phyloP scores from a whole-genome alignment of 2,329 filamentous ascomycete species.

The Juglanconis juglandina region DNA sequence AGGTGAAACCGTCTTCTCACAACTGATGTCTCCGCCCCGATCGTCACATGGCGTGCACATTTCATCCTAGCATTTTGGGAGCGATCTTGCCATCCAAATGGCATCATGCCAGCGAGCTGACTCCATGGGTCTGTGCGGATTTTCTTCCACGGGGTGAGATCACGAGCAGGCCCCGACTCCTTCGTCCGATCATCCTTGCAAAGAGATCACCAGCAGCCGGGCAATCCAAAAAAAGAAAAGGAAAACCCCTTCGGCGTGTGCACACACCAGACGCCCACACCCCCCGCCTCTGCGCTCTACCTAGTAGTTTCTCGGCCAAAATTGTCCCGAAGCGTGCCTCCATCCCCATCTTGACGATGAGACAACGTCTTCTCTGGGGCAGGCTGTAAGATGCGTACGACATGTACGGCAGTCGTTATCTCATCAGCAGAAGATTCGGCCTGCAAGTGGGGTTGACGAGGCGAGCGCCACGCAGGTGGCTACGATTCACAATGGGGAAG shows the following conservation, averaged over 20 bases:
- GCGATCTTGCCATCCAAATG: background rate
- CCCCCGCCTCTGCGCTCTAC: background rate
- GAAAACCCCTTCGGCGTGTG: too few species aligned
- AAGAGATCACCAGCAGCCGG: background rate
- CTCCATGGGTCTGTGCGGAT: background rate
- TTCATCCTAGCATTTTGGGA: background rate
- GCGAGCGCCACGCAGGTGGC: background rate
- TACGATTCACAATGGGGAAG: background rate
- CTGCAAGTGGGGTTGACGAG: background rate
- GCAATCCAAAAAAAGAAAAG: background rate
- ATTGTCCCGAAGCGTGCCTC: background rate
- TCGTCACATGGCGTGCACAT: background rate
- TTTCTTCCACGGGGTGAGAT: background rate
- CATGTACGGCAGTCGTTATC: background rate
- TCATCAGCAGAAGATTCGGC: background rate
- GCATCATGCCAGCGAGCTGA: background rate
- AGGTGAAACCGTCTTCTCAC: background rate
- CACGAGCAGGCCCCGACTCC: background rate
- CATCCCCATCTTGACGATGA: background rate
- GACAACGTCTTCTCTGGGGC: background rate
- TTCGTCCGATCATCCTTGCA: background rate
- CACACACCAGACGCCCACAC: background rate
- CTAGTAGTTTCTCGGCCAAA: background rate
- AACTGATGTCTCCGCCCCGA: background rate
- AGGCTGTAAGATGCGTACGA: background rate